Evolutionary conservation across 495 filamentous ascomycete genomes (phyloP), one percentile per base, ranked within the genome.

Genomic region (Hyaloscypha finlandica): DNA sequence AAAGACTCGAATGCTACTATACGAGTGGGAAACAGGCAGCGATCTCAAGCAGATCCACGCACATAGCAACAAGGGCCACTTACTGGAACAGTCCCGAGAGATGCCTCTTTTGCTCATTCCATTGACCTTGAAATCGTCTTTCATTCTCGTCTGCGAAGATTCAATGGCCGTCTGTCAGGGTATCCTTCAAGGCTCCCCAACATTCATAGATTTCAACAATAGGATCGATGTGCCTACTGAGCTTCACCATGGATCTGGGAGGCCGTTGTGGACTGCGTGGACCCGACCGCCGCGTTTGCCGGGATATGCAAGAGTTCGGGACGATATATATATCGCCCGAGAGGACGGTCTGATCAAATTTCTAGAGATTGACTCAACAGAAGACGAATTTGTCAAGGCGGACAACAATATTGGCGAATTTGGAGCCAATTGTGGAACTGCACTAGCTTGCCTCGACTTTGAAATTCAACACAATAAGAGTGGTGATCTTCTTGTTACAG

Each of bases 331-430:
- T 67, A 79, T 96, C 30, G 92, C 87, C 22, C 86, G 92, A 59
- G 91, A 95, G 73, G 92, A 96, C 72, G 92, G 92, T 16, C 78
- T 88, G 65, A 83, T 94, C 12, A 84, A 85, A 62, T 88, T 85
- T 66, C 73, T 93, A 0, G 87, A 92, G 69, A 84, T 89, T 37
- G 84, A 87, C 39, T 83, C 79, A 65, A 81, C 78, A 45, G 31
- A 35, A 8, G 66, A 70, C 20, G 76, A 74, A 69, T 76, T 83
- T 22, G 71, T 88, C 33, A 78, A 83, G 31, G 71, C 79, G 6
- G 78, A 77, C 25, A 81, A 81, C 42, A 80, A 83, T 59, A 83
- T 90, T 56, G 87, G 88, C 22, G 78, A 80, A 8, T 80, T 92
- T 31, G 78, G 84, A 19, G 85, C 84, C 73, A 88, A 86, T 61